Base-by-base conservation (phyloP, 2,329 filamentous ascomycete genomes). In the Neodidymelliopsis sp. region DNA sequence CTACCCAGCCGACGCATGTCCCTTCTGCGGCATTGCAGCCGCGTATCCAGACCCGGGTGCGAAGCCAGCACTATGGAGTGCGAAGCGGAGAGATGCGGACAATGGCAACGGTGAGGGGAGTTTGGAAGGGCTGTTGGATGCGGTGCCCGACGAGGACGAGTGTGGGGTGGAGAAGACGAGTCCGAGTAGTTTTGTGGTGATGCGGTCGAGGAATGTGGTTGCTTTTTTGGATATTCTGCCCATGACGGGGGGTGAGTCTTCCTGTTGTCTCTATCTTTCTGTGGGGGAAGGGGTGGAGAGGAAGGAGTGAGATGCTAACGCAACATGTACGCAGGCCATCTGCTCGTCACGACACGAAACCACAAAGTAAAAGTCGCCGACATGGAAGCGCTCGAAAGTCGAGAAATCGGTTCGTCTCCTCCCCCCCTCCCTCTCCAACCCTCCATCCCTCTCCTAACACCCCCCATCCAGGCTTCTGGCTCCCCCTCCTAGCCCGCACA, bases 191-290 rank as follows among this genome's bases (percentile, higher is more conserved):
- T 77, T 83, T 63, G 67, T 97, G 22, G 82, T 97, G 23, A 82
- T 97, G 49, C 90, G 89, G 2, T 94, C 90, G 1, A 85, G 85
- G 1, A 73, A 85, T 53, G 84, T 94, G 20, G 76, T 97, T 55
- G 91, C 91, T 30, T 97, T 97, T 74, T 81, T 97, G 62, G 93
- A 97, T 75, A 96, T 97, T 65, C 83, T 95, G 78, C 94, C 94
- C 1, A 84, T 97, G 40, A 88, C 89, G 0, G 79, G 79, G 0
- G 92, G 92, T 63, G 29, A 43, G 59, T 62, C n/a, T n/a, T n/a
- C n/a, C n/a, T 35, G 2, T 35, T 22, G 24, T 19, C n/a, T 46
- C n/a, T n/a, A n/a, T n/a, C n/a, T n/a, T n/a, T 6, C 24, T 19
- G 20, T 16, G 12, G 13, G 29, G 3, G 13, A 25, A 22, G 5